A percentile compares a stretch with the other conserved stretches of the same genome.
These are phyloP conservation scores for Tausonia pullulans DNA, from an alignment of 1,284 basidiomycete genomes.

Conservation along the genomic window DNA sequence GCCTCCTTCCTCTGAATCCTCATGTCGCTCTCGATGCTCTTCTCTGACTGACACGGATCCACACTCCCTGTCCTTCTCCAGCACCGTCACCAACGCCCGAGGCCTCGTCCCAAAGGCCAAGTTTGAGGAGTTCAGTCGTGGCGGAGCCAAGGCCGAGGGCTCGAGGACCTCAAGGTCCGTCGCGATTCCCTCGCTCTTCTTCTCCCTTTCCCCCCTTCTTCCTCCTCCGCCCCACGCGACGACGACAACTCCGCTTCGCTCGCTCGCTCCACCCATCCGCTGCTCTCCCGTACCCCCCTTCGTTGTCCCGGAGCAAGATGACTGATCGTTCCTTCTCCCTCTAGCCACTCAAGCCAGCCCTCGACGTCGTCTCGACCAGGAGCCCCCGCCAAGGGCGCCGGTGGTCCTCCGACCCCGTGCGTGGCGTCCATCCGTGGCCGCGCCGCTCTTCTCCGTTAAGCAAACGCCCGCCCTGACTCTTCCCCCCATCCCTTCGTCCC, in stretches of 20 bases:
- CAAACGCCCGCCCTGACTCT: background rate
- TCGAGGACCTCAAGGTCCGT: constrained; percentile 6
- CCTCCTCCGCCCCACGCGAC: too few relatives aligned
- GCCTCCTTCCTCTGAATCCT: background rate
- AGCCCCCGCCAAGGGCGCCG: too few relatives aligned
- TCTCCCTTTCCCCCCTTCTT: background rate
- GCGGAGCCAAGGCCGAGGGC: constrained; percentile 23
- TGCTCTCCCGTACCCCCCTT: background rate
- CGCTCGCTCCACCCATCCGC: background rate
- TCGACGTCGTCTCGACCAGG: background rate
- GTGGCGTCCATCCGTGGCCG: too few relatives aligned
- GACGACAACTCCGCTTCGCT: too few relatives aligned
- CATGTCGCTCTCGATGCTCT: background rate
- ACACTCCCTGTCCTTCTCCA: constrained; percentile 14
- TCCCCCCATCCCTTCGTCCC: background rate
- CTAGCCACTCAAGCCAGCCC: too few relatives aligned
- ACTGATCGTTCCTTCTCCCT: too few relatives aligned
- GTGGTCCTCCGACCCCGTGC: too few relatives aligned
- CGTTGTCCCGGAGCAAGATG: too few relatives aligned
- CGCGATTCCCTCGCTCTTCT: background rate
- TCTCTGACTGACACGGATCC: background rate
- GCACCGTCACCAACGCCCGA: constrained; percentile 74
- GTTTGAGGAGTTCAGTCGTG: constrained; percentile 82
- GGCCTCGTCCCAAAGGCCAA: constrained; percentile 75
- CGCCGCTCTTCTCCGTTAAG: too few relatives aligned